A percentile compares a stretch with the other conserved stretches of the same genome.
Conservation (phyloP, 164 flowering plant species). For the Berberis vulgaris region DNA sequence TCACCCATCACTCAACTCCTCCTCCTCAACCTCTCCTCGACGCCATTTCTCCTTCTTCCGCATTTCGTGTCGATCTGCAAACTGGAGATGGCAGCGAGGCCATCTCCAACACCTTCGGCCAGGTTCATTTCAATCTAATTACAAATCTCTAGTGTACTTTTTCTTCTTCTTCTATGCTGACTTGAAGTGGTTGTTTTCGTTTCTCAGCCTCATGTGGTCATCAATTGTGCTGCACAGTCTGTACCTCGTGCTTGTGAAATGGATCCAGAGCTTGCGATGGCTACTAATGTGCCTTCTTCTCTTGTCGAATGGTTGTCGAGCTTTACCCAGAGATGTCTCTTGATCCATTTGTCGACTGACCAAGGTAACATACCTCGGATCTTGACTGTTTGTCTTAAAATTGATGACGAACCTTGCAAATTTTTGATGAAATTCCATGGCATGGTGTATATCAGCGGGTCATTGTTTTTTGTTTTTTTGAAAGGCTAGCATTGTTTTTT, state of each 20-base stretch:
- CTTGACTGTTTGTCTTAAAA: not conserved
- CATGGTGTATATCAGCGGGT: too few relatives aligned
- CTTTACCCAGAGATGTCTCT: slow-evolving; percentile 36
- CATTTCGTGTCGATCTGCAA: slow-evolving; percentile 57
- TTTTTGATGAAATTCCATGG: not conserved
- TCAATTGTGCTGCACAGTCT: slow-evolving; percentile 90
- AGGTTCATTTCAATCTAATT: slow-evolving; percentile 28
- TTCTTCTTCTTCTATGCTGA: not conserved
- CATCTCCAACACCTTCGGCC: slow-evolving; percentile 51
- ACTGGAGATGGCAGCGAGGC: slow-evolving; percentile 52
- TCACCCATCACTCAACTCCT: slow-evolving; percentile 45
- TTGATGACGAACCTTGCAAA: not conserved
- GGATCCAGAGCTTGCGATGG: slow-evolving; percentile 66
- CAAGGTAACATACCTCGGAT: slow-evolving; percentile 44
- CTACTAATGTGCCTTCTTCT: slow-evolving; percentile 70
- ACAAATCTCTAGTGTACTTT: not conserved
- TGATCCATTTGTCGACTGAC: slow-evolving; percentile 91
- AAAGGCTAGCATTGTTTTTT: too few relatives aligned
- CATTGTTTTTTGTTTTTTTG: too few relatives aligned
- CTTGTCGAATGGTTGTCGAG: slow-evolving; percentile 72
- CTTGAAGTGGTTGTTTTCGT: not conserved
- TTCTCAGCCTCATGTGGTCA: slow-evolving; percentile 72
- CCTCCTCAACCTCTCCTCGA: slow-evolving; percentile 38
- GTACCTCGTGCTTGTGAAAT: slow-evolving; percentile 77
- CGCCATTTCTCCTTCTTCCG: slow-evolving; percentile 39